Evolutionary conservation across 2,329 filamentous ascomycete species (phyloP).

Genomic region (Thielaviopsis populi): DNA sequence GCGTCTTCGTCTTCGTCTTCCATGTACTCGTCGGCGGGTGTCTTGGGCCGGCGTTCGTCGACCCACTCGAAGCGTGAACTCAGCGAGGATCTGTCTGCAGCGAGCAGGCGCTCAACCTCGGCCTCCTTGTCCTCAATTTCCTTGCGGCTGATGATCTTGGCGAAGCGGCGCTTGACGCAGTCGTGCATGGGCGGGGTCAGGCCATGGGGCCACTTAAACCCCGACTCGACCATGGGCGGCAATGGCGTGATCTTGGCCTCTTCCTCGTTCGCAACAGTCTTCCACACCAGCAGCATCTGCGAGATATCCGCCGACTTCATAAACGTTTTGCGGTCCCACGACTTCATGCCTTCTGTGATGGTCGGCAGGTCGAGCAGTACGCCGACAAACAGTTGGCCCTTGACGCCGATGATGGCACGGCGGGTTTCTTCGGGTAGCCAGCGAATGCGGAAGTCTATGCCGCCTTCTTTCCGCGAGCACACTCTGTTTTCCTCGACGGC

Average conservation of each 20-base stretch:
- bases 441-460: conserved; percentile 64
- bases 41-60: conserved; percentile 32
- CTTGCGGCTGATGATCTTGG: conserved; percentile 66
- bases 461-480: conserved; percentile 48
- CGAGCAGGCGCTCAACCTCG: conserved; percentile 58
- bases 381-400: conserved; percentile 58
- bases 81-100: conserved; percentile 47
- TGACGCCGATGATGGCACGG: conserved; percentile 56
- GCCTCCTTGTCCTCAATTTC: conserved; percentile 76
- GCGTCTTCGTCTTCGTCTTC: conserved; percentile 30
- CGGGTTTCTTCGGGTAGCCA: conserved; percentile 63
- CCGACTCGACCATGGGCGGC: conserved; percentile 54
- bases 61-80: conserved; percentile 51
- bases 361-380: conserved; percentile 72
- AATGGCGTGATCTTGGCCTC: conserved; percentile 52
- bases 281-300: conserved; percentile 74
- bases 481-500: conserved; percentile 65
- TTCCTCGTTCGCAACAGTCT: conserved; percentile 48
- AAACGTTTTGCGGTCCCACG: conserved; percentile 75
- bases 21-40: conserved; percentile 16
- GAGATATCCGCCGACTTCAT: conserved; percentile 81
- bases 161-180: conserved; percentile 66
- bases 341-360: conserved; percentile 68
- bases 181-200: conserved; percentile 80
- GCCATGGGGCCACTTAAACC: conserved; percentile 67